These are phyloP conservation scores for Verbena officinalis DNA, from an alignment of 257 asterid species.

Conservation along the genomic window DNA sequence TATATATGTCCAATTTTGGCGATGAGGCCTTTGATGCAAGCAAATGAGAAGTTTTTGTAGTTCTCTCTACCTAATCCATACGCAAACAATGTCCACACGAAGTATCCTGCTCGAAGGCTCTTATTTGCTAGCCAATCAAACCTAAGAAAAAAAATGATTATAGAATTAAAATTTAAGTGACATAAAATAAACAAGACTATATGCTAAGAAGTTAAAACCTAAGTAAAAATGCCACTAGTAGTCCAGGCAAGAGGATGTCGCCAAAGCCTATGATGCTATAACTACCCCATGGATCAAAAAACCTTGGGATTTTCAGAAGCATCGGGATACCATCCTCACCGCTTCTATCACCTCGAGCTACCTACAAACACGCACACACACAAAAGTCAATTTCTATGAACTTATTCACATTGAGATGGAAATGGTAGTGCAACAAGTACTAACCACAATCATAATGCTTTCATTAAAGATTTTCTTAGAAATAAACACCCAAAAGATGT, in stretches of 20 bases:
- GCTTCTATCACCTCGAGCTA: constrained; percentile 91
- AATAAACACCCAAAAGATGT: constrained; percentile 91
- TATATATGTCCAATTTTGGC: too few species aligned
- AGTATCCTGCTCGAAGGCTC: constrained; percentile 77
- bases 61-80: constrained; percentile 75
- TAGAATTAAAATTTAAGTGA: too few species aligned
- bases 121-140: constrained; percentile 88
- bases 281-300: constrained; percentile 97
- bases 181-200: not conserved
- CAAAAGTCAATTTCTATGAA: not conserved
- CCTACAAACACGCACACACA: constrained; percentile 43
- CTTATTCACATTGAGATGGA: constrained; percentile 6
- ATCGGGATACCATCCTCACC: constrained; percentile 90
- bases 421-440: constrained; percentile 36
- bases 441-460: constrained; percentile 95
- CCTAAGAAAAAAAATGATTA: constrained; percentile 34
- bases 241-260: constrained; percentile 88
- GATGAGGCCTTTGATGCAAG: too few species aligned
- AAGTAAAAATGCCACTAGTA: constrained; percentile 79
- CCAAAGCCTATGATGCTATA: constrained; percentile 92
- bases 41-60: not conserved
- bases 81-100: constrained; percentile 93
- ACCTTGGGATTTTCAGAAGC: constrained; percentile 86
- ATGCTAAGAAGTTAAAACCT: constrained; percentile 47
- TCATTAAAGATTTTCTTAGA: constrained; percentile 79